These are phyloP conservation scores for Pythium coloratum DNA, from an alignment of 352 stramenopile genomes.

Conservation along the genomic window DNA sequence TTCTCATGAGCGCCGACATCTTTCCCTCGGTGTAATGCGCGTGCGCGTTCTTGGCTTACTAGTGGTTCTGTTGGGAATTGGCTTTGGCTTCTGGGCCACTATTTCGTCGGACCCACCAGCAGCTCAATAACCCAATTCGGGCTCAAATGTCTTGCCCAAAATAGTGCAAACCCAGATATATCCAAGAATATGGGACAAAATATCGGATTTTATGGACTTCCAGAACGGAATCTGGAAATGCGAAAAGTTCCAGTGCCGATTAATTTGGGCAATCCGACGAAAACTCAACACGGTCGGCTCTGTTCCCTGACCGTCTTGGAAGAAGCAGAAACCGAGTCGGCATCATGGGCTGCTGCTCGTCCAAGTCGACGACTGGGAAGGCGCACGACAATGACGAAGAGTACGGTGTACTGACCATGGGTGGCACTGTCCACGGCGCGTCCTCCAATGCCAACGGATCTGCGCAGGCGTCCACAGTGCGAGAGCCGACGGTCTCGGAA, in stretches of 20 bases:
- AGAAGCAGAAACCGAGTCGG: background rate
- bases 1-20: slow-evolving; percentile 64
- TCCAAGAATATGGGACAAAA: background rate
- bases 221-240: background rate
- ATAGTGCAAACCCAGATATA: background rate
- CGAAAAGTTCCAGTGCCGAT: background rate
- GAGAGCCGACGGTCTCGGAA: slow-evolving; percentile 58
- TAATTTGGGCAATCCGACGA: background rate
- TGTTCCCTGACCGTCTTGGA: background rate
- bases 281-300: background rate
- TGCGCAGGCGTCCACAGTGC: slow-evolving; percentile 3
- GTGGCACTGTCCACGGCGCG: slow-evolving; percentile 15
- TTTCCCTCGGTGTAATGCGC: background rate
- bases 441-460: background rate
- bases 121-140: slow-evolving; percentile 11
- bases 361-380: slow-evolving; percentile 49
- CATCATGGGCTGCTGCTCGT: slow-evolving; percentile 71
- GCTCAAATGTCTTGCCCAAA: no score
- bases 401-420: slow-evolving; percentile 14
- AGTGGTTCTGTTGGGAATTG: background rate
- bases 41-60: background rate
- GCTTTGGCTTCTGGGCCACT: slow-evolving; percentile 19
- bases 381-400: slow-evolving; percentile 21
- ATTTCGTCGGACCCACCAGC: slow-evolving; percentile 16
- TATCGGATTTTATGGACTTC: background rate